These are phyloP conservation scores for Leonotis leonurus DNA, from an alignment of 257 asterid genomes.

Conservation along the genomic window DNA sequence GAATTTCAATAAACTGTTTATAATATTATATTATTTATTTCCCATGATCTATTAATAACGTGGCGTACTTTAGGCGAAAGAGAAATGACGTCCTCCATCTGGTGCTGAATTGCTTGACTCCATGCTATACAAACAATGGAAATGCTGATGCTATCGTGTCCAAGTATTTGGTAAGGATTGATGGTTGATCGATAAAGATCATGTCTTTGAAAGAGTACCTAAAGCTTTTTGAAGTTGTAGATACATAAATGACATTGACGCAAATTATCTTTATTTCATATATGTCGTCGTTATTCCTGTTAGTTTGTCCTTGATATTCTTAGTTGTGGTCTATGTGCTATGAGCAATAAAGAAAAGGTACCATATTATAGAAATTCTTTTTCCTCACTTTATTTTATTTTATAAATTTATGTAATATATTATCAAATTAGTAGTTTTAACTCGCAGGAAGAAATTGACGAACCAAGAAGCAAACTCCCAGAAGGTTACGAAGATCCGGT, in stretches of 20 bases:
- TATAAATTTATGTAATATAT: background rate
- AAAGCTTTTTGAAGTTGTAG: too few relatives aligned
- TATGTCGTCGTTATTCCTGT: too few relatives aligned
- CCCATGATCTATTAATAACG: background rate
- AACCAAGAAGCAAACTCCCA: background rate
- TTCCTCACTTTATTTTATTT: background rate
- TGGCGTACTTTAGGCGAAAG: background rate
- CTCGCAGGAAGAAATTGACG: background rate
- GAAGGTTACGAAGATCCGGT: background rate
- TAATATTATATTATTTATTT: too few relatives aligned
- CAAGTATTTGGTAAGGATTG: conserved; percentile 9
- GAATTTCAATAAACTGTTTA: background rate
- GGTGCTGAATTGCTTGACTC: background rate
- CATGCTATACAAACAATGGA: background rate
- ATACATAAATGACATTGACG: too few relatives aligned
- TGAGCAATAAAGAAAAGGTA: too few relatives aligned
- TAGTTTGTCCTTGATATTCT: background rate
- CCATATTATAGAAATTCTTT: too few relatives aligned
- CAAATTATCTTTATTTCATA: background rate
- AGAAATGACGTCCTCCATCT: background rate
- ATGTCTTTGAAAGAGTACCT: too few relatives aligned
- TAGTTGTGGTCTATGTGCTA: too few relatives aligned
- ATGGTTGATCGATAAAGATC: background rate
- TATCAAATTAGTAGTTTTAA: background rate
- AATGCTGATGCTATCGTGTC: background rate